These are phyloP conservation scores for Penicillium hesseltinei DNA, from an alignment of 2,329 filamentous ascomycete species.

Conservation along the genomic window DNA sequence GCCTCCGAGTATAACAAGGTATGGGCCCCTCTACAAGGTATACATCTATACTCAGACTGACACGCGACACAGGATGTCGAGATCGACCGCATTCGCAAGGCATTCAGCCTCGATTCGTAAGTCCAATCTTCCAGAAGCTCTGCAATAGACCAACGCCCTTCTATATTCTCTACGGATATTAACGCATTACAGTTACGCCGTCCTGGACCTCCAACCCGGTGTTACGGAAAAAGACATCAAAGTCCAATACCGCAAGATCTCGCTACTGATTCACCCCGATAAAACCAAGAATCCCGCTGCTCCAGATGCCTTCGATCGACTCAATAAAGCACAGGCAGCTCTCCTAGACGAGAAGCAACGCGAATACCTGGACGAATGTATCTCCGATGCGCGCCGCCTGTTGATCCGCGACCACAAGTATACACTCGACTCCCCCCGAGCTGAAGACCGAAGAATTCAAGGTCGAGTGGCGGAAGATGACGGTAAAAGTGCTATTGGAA, in stretches of 20 bases:
- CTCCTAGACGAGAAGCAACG: constrained; percentile 94
- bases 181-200: constrained; percentile 66
- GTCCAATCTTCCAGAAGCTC: constrained; percentile 23
- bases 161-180: background rate
- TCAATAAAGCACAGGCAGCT: constrained; percentile 90
- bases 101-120: constrained; percentile 76
- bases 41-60: constrained; percentile 15
- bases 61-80: constrained; percentile 70
- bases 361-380: constrained; percentile 83
- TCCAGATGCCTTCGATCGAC: constrained; percentile 91
- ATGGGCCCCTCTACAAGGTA: constrained; percentile 14
- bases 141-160: background rate
- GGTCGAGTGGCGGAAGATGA: constrained; percentile 84
- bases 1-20: constrained; percentile 91
- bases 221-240: constrained; percentile 97
- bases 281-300: constrained; percentile 90
- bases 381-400: constrained; percentile 91
- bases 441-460: constrained; percentile 76
- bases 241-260: constrained; percentile 89
- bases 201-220: constrained; percentile 92
- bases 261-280: constrained; percentile 97
- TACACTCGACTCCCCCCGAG: constrained; percentile 80
- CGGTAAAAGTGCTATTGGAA: constrained; percentile 84
- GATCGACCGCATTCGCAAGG: constrained; percentile 88
- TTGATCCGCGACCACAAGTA: constrained; percentile 93